Evolutionary conservation across 441 rosid species (phyloP), one percentile per base, ranked within the genome.

Genomic region (Syzygium syzygioides): DNA sequence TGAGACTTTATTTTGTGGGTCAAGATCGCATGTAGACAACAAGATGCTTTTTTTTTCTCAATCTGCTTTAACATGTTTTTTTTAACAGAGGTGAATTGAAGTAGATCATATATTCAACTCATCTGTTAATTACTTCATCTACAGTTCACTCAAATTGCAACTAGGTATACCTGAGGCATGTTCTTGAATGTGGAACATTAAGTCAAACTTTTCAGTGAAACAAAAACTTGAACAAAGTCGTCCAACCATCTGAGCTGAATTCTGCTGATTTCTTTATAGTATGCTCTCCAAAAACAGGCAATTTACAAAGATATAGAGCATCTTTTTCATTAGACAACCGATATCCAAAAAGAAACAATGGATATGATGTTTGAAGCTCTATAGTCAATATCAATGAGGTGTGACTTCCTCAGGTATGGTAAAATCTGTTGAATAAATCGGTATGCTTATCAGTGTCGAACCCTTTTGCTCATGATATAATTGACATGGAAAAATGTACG

Each of bases 91-190:
- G n/a, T 76, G 18, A 17, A 37, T 76, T 12, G 83, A 76, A 41
- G 83, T 26, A 76, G 50, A 76, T 76, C 50, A 76, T 41, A 41
- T 76, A 76, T 41, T 76, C 52, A 76, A 13, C 60, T 88, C 91
- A 91, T 86, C 85, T 89, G 88, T 50, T 87, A 86, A 48, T 89
- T 87, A 90, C 89, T 87, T 90, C 91, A 89, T 89, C 91, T 87
- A 90, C 90, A 85, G n/a, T 64, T 56, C 79, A 32, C 52, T 76
- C 17, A 76, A 23, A 76, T 37, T 76, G 23, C 83, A 76, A 41
- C 15, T 76, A 23, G n/a, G 52, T 12, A 25, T 76, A 12, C 83
- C 6, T 23, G n/a, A 6, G 83, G n/a, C 52, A 41, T 37, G 83
- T 41, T 76, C 11, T 76, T 41, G 83, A 76, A 37, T 23, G n/a